Conservation (phyloP, 805 yeast species). For the Sungouiozyma ichnusensis region DNA sequence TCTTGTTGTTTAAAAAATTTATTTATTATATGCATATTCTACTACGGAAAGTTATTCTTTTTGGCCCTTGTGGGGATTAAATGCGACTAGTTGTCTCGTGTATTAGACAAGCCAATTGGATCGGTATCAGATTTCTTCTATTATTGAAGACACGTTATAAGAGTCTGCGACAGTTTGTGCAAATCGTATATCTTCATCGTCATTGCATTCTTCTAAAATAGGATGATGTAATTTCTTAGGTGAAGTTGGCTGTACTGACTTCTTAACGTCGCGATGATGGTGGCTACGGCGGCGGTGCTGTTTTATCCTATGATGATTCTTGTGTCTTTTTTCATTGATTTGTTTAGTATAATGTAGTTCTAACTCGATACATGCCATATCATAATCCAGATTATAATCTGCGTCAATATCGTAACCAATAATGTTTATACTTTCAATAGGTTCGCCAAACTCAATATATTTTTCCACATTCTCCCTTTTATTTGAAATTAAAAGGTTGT, state of each 20-base stretch:
- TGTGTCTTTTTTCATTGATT: not conserved
- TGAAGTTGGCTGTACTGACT: not conserved
- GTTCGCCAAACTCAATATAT: conserved; percentile 13
- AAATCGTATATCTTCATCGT: conserved; percentile 14
- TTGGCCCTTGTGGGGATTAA: not conserved
- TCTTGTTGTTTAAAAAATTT: too few species aligned
- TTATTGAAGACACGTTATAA: conserved; percentile 21
- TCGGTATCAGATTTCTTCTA: conserved; percentile 16
- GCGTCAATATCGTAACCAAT: conserved; percentile 10
- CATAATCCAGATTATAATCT: conserved; percentile 1
- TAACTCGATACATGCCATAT: not conserved
- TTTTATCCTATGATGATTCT: not conserved
- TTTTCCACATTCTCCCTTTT: conserved; percentile 12
- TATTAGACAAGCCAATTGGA: too few species aligned
- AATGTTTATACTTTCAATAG: conserved; percentile 12
- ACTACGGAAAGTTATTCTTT: too few species aligned
- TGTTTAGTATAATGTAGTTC: not conserved
- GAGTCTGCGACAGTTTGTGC: too few species aligned
- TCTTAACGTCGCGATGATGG: not conserved
- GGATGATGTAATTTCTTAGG: conserved; percentile 7
- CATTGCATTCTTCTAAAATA: conserved; percentile 24
- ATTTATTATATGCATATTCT: not conserved
- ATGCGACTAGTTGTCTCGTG: not conserved
- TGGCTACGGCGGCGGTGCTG: not conserved
- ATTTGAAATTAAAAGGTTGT: conserved; percentile 10